Conservation (phyloP, 768 basidiomycete genomes). For the Cystofilobasidium ferigula region DNA sequence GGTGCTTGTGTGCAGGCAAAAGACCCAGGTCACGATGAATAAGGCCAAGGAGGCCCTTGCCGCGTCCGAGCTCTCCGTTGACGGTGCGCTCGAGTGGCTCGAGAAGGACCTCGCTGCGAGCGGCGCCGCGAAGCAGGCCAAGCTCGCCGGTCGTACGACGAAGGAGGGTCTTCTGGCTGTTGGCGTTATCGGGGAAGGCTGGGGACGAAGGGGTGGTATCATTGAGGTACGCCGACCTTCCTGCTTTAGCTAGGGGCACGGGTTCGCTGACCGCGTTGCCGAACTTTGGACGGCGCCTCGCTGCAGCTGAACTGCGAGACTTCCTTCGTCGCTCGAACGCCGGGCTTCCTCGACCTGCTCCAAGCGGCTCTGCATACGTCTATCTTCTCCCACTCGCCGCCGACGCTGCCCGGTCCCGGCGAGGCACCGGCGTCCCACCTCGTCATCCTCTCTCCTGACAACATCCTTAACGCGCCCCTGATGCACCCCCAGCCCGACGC, state of each 20-base stretch:
- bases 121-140: constrained; percentile 70
- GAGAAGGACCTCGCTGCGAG: constrained; percentile 58
- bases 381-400: constrained; percentile 38
- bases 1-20: constrained; percentile 43
- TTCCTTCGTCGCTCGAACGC: constrained; percentile 23
- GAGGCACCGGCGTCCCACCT: constrained; percentile 2
- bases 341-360: constrained; percentile 22
- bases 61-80: constrained; percentile 60
- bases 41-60: constrained; percentile 81
- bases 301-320: constrained; percentile 46
- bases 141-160: constrained; percentile 62
- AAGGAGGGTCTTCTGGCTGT: constrained; percentile 69
- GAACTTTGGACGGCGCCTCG: not conserved
- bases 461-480: constrained; percentile 27
- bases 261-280: constrained; percentile 3
- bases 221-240: constrained; percentile 50
- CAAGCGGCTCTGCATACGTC: constrained; percentile 19
- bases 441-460: constrained; percentile 17
- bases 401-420: constrained; percentile 24
- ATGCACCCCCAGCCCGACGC: constrained; percentile 15
- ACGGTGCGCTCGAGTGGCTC: constrained; percentile 68
- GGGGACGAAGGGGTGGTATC: constrained; percentile 38
- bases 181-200: constrained; percentile 59
- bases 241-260: constrained; percentile 36
- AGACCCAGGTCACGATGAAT: constrained; percentile 58